Evolutionary conservation across 1,284 basidiomycete species (phyloP).

Genomic region (Ustilago nuda): DNA sequence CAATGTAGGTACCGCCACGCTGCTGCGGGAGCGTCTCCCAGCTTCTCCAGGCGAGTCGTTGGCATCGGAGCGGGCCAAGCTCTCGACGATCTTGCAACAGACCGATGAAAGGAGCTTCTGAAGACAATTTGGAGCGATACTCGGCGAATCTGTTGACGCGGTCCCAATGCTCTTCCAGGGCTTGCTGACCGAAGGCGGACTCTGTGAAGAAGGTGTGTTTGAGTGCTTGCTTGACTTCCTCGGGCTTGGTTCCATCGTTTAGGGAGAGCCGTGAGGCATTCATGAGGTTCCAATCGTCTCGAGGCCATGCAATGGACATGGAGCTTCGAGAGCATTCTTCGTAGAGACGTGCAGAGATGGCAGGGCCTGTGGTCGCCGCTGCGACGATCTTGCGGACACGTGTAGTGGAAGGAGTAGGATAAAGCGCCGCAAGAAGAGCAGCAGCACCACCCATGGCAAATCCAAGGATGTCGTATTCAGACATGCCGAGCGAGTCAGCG

Average conservation of each 20-base stretch:
- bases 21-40: conserved; percentile 44
- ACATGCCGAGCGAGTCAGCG: conserved; percentile 29
- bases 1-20: conserved; percentile 22
- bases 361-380: conserved; percentile 33
- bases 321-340: conserved; percentile 42
- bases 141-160: conserved; percentile 42
- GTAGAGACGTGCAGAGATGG: conserved; percentile 42
- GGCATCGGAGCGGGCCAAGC: conserved; percentile 36
- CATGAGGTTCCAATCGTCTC: conserved; percentile 47
- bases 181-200: conserved; percentile 23
- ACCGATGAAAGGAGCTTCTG: conserved; percentile 38
- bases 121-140: conserved; percentile 35
- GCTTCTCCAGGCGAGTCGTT: conserved; percentile 36
- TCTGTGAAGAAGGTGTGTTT: conserved; percentile 41
- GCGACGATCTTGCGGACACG: conserved; percentile 42
- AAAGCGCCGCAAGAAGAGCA: conserved; percentile 33
- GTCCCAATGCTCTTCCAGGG: conserved; percentile 35
- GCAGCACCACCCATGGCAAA: conserved; percentile 36
- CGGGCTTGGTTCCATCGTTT: conserved; percentile 37
- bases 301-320: conserved; percentile 47
- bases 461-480: conserved; percentile 40
- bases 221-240: conserved; percentile 38
- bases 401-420: conserved; percentile 27
- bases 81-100: conserved; percentile 40
- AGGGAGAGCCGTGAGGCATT: conserved; percentile 35